Evolutionary conservation across 2,329 filamentous ascomycete species (phyloP).

Genomic region (Beauveria pseudobassiana): DNA sequence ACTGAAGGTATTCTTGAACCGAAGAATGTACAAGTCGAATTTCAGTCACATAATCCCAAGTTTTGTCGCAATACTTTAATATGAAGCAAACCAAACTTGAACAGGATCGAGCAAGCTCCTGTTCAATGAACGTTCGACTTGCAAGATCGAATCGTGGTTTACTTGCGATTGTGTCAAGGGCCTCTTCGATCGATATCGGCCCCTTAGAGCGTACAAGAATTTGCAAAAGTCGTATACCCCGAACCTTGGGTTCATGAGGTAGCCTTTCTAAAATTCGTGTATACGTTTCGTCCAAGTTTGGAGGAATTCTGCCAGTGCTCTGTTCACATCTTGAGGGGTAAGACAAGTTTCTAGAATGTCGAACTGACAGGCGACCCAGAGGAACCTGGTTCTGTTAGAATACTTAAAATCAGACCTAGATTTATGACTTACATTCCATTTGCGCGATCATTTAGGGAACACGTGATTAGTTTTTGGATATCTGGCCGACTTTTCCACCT

Average conservation of each 20-base stretch:
- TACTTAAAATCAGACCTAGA: no score
- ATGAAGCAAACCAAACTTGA: not conserved
- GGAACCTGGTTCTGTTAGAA: not conserved
- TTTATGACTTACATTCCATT: not conserved
- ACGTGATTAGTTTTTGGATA: not conserved
- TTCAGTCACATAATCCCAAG: not conserved
- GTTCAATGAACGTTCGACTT: no score
- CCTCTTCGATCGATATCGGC: constrained; percentile 1
- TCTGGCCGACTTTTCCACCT: not conserved
- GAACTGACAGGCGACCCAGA: constrained; percentile 5
- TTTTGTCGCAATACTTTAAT: not conserved
- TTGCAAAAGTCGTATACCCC: not conserved
- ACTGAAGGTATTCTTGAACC: constrained; percentile 2
- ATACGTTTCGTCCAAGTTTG: constrained; percentile 1
- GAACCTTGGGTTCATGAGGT: not conserved
- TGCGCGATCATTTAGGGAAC: not conserved
- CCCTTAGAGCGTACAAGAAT: not conserved
- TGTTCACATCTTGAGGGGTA: not conserved
- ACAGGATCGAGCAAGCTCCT: not conserved
- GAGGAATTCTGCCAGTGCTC: not conserved
- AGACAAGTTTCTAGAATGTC: constrained; percentile 6
- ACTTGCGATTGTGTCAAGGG: not conserved
- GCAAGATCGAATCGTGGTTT: not conserved
- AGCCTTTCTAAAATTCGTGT: not conserved
- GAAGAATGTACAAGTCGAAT: constrained; percentile 2